These are phyloP conservation scores for Mentha longifolia DNA, from an alignment of 257 asterid species.

Conservation along the genomic window DNA sequence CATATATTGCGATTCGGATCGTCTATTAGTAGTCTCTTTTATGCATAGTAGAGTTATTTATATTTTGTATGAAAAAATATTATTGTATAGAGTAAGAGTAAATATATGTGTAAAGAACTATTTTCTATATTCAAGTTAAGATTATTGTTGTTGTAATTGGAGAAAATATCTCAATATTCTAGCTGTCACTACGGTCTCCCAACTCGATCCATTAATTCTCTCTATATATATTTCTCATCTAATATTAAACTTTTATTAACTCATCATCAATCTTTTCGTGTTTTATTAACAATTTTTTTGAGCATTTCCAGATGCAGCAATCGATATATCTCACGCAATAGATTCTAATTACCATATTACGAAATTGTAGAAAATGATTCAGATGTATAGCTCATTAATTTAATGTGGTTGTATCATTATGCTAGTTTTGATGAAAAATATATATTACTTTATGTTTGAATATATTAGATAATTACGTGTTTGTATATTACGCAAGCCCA, in stretches of 20 bases:
- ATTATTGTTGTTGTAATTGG: too few relatives aligned
- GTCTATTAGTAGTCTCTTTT: too few relatives aligned
- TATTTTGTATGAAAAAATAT: too few relatives aligned
- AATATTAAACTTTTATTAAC: neutral
- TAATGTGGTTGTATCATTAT: neutral
- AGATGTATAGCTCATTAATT: neutral
- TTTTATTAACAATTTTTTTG: constrained; percentile 26
- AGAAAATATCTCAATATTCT: too few relatives aligned
- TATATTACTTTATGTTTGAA: neutral
- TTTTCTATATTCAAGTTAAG: too few relatives aligned
- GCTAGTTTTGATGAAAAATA: neutral
- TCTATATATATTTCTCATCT: neutral
- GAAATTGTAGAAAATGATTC: neutral
- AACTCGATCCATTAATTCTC: neutral
- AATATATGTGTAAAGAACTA: too few relatives aligned
- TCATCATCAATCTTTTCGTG: neutral
- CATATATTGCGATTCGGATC: too few relatives aligned
- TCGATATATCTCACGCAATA: neutral
- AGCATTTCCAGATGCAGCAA: constrained; percentile 35
- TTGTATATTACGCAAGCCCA: too few relatives aligned
- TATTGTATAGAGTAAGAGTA: too few relatives aligned
- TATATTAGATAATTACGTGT: too few relatives aligned
- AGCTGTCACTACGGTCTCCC: too few relatives aligned
- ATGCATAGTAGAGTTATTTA: too few relatives aligned
- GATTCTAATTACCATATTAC: neutral